phyloP scores from a whole-genome alignment of 2,329 filamentous ascomycete species.

The Podosphaera fusca region DNA sequence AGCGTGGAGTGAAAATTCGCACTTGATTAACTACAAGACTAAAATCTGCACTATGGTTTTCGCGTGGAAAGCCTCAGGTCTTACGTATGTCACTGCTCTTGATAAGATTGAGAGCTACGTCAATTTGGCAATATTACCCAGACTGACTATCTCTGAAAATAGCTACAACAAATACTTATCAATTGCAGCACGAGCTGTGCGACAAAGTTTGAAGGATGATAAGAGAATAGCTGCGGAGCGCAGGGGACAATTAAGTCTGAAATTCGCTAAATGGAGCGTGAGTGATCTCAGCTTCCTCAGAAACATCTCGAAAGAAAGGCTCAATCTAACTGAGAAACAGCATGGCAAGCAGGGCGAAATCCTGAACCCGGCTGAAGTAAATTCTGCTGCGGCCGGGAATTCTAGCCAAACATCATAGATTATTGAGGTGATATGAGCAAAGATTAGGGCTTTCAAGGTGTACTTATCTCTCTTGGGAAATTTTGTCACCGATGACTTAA shows the following conservation, averaged over 20 bases:
- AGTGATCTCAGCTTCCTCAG: constrained; percentile 18
- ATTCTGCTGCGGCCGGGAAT: constrained; percentile 18
- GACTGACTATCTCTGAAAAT: constrained; percentile 18
- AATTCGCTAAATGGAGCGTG: constrained; percentile 91
- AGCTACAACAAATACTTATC: constrained; percentile 99
- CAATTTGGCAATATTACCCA: constrained; percentile 7
- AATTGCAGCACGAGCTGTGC: constrained; percentile 81
- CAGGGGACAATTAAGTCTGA: constrained; percentile 70
- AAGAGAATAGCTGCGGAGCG: constrained; percentile 72
- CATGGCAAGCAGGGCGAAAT: constrained; percentile 86
- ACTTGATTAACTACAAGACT: neutral
- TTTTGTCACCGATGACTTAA: too few species aligned
- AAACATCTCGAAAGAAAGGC: neutral
- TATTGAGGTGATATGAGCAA: too few species aligned
- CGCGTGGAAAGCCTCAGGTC: constrained; percentile 94
- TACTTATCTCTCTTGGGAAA: too few species aligned
- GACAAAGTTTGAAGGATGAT: constrained; percentile 91
- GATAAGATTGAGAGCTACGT: neutral
- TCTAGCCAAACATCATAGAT: constrained; percentile 7
- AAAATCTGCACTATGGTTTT: constrained; percentile 44
- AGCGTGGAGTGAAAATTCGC: too few species aligned
- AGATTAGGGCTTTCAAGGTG: too few species aligned
- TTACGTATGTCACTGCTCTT: constrained; percentile 25
- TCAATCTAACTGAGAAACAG: constrained; percentile 22
- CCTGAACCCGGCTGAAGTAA: constrained; percentile 44